Conservation (phyloP, 2,329 filamentous ascomycete genomes). For the Cryphonectria japonica region DNA sequence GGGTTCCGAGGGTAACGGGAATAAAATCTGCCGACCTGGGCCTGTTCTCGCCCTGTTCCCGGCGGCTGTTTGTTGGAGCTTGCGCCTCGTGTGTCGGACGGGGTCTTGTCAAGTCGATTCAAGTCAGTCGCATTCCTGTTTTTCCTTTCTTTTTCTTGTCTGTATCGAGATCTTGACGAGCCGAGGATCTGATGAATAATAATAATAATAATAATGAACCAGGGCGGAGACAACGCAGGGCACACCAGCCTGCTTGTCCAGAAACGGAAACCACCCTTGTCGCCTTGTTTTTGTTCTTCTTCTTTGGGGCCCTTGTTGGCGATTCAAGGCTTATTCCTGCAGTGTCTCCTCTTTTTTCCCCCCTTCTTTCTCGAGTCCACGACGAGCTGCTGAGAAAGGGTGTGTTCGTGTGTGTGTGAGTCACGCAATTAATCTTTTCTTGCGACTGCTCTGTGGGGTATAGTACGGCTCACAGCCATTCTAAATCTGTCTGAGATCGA, state of each 20-base stretch:
- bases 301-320: not conserved
- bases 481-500: not conserved
- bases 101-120: too few species aligned
- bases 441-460: not conserved
- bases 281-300: not conserved
- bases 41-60: not conserved
- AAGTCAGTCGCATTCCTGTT: not conserved
- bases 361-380: not conserved
- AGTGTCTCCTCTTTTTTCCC: not conserved
- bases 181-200: slow-evolving; percentile 24
- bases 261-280: slow-evolving; percentile 26
- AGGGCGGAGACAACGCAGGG: slow-evolving; percentile 7
- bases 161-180: slow-evolving; percentile 15
- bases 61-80: not conserved
- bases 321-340: not conserved
- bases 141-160: not conserved
- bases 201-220: not conserved
- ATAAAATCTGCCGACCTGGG: slow-evolving; percentile 1
- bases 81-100: slow-evolving; percentile 10
- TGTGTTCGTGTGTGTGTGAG: not conserved
- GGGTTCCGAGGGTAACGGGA: slow-evolving; percentile 12
- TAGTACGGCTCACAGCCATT: not conserved
- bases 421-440: not conserved
- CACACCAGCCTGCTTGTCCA: slow-evolving; percentile 16
- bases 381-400: too few species aligned